Base-by-base conservation (phyloP, 495 filamentous ascomycete species). In the Acidomyces sp. region DNA sequence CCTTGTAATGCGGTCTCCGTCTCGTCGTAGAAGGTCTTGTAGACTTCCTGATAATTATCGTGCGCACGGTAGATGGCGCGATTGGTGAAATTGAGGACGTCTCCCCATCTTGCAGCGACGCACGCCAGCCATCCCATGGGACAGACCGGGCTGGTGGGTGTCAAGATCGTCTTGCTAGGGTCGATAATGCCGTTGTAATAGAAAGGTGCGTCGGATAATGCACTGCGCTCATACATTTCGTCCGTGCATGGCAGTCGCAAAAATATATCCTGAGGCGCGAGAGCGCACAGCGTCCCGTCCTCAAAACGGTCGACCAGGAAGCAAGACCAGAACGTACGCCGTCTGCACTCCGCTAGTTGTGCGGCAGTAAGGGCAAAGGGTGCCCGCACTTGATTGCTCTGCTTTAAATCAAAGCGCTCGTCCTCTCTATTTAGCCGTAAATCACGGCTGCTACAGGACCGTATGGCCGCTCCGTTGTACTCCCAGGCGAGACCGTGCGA, bases 321-420 rank as follows among this genome's bases (percentile, higher is more conserved):
- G 22, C 68, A 65, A 11, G 71, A 68, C 78, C 77, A 82, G 52
- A 80, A 80, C 0, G 74, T 80, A 34, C 77, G 62, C 24, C 77
- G 65, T 29, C 74, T 67, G 52, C 75, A 78, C 56, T 84, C 79
- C 6, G 70, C 67, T 53, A 76, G 64, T 11, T 51, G 51, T 17
- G 34, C 24, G 17, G 4, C 10, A 10, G 42, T 25, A 13, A 47
- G 20, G 0, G 26, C 33, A 36, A 46, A 80, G 20, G 72, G 70
- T 20, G 20, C 24, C 5, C 32, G 20, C 2, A 19, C 11, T 12
- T 66, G 62, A 3, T 63, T 61, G n/a, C n/a, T n/a, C n/a, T n/a
- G n/a, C n/a, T n/a, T n/a, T n/a, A n/a, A n/a, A n/a, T n/a, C n/a
- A n/a, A n/a, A n/a, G 21, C 69, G 63, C 5, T 70, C 71, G 34